Evolutionary conservation across 2,329 filamentous ascomycete genomes (phyloP).

Genomic region (Ophiostoma novo-ulmi): DNA sequence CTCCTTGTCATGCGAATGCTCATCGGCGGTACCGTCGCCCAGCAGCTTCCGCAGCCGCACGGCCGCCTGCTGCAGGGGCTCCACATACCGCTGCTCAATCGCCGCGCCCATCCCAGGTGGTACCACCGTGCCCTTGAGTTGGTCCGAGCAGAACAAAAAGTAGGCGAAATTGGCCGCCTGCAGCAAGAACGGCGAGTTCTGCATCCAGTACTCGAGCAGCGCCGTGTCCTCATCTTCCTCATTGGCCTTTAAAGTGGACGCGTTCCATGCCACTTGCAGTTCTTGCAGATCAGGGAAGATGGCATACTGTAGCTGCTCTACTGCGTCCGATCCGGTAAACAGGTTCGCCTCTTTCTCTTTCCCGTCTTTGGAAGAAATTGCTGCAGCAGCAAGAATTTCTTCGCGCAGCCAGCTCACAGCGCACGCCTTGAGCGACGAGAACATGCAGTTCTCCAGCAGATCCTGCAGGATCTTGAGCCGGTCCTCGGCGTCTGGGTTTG

Average conservation of each 20-base stretch:
- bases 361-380: constrained; percentile 29
- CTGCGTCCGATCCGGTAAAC: constrained; percentile 51
- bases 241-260: constrained; percentile 28
- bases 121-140: constrained; percentile 42
- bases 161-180: constrained; percentile 58
- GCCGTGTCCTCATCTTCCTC: constrained; percentile 31
- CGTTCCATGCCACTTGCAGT: constrained; percentile 37
- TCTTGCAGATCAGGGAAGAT: constrained; percentile 54
- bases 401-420: constrained; percentile 61
- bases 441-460: constrained; percentile 60
- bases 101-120: constrained; percentile 53
- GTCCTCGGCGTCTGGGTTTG: constrained; percentile 54
- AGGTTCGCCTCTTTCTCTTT: constrained; percentile 30
- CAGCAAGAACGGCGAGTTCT: constrained; percentile 51
- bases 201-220: constrained; percentile 48
- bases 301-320: constrained; percentile 57
- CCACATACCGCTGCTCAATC: constrained; percentile 54
- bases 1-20: not conserved
- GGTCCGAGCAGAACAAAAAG: constrained; percentile 47
- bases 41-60: constrained; percentile 18
- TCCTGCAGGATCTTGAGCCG: constrained; percentile 59
- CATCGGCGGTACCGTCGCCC: constrained; percentile 8
- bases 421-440: constrained; percentile 56
- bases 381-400: constrained; percentile 45
- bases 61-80: constrained; percentile 45